Evolutionary conservation across 2,329 filamentous ascomycete genomes (phyloP), one percentile per base, ranked within the genome.

Genomic region (Penicillium sp.): DNA sequence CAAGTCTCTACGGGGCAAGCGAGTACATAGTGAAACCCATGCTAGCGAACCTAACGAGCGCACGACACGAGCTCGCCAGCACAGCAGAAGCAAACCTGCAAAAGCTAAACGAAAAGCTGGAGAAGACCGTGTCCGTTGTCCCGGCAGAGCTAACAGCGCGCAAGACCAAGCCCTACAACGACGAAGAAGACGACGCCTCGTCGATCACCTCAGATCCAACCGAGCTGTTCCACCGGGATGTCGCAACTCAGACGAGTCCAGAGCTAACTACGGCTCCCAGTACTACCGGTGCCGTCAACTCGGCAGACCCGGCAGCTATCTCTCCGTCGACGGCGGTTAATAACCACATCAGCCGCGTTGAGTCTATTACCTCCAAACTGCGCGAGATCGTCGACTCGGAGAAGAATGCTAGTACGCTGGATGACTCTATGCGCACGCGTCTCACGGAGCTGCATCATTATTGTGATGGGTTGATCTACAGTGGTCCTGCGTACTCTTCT

Each of bases 141-240:
- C 82, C 83, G 3, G 67, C 71, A 0, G 57, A 65, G n/a, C 58
- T 63, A 19, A 65, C 66, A 5, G 53, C 70, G 60, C 50, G 66
- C 52, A 54, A 71, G 65, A 58, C 57, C 37, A 59, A 33, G 60
- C 64, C 22, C 60, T 26, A 63, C 54, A 40, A 50, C 26, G 55
- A 65, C 49, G 47, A 62, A 55, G 61, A 71, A 1, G 69, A 70
- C 14, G 80, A 81, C 22, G 48, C n/a, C 16, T 33, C 28, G 12
- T 81, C 79, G 41, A 63, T 77, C 16, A 76, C 75, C 52, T 84
- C 82, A 12, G 84, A 87, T 61, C 83, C 84, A 3, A 84, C 84
- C 1, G 84, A 86, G 67, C 80, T 87, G 38, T 88, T 83, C 68
- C 83, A 86, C 67, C 79, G 84, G 31, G 84, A 87, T 62, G 80